Conservation (phyloP, 2,329 filamentous ascomycete species). For the Fusarium verrucosum region DNA sequence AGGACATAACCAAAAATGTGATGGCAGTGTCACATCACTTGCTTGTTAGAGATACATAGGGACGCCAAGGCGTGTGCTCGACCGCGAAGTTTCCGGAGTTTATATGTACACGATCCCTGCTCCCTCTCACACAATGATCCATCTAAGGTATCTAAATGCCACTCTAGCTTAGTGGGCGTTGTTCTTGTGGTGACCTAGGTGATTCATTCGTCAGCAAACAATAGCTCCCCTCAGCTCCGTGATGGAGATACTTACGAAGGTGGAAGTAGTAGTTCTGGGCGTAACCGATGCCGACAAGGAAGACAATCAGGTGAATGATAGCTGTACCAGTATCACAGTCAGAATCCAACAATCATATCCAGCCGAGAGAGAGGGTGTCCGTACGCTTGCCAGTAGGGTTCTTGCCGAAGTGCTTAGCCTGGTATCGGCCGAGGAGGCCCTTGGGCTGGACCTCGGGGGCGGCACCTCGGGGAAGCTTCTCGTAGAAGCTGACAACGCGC, state of each 20-base stretch:
- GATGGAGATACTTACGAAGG: constrained; percentile 77
- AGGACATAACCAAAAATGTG: constrained; percentile 7
- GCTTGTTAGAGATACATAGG: constrained; percentile 48
- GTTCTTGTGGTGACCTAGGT: constrained; percentile 98
- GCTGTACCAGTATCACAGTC: constrained; percentile 62
- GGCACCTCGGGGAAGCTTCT: constrained; percentile 92
- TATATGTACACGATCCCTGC: constrained; percentile 55
- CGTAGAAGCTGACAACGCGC: constrained; percentile 98
- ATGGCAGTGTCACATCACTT: constrained; percentile 44
- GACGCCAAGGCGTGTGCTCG: constrained; percentile 50
- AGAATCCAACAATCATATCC: constrained; percentile 15
- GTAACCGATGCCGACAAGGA: constrained; percentile 85
- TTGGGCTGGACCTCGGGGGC: constrained; percentile 84
- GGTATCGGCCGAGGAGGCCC: constrained; percentile 88
- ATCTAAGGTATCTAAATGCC: constrained; percentile 31
- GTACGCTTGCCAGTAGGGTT: constrained; percentile 88
- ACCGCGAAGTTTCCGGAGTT: constrained; percentile 49
- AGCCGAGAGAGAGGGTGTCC: constrained; percentile 51
- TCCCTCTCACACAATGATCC: constrained; percentile 40
- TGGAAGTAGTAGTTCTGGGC: constrained; percentile 99
- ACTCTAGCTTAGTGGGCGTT: constrained; percentile 82
- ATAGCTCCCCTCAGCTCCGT: not conserved
- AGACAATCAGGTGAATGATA: constrained; percentile 84
- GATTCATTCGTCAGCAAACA: constrained; percentile 27
- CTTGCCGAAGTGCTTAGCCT: constrained; percentile 93